A percentile compares a stretch with the other conserved stretches of the same genome.
Evolutionary conservation across 2,329 filamentous ascomycete genomes (phyloP).

Genomic region (Chlorencoelia australis): DNA sequence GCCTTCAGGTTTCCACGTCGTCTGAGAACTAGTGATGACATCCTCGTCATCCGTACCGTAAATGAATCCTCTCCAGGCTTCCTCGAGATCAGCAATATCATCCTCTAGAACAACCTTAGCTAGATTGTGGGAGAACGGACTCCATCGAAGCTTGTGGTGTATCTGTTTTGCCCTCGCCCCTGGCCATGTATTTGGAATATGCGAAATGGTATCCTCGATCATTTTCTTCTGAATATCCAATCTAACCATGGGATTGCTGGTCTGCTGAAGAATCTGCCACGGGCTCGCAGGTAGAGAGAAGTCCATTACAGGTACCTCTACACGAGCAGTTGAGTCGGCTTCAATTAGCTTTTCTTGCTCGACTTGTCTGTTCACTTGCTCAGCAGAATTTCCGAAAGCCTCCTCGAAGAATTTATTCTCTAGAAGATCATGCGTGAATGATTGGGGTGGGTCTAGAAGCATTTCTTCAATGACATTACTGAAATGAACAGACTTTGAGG

Average conservation of each 20-base stretch:
- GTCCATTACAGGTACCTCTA: constrained; percentile 38
- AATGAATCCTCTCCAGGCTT: constrained; percentile 29
- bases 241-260: constrained; percentile 10
- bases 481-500: constrained; percentile 20
- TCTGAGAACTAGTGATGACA: constrained; percentile 29
- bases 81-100: constrained; percentile 32
- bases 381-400: constrained; percentile 15
- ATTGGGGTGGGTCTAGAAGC: constrained; percentile 7
- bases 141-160: constrained; percentile 35
- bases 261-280: constrained; percentile 31
- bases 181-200: constrained; percentile 30
- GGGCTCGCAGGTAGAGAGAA: constrained; percentile 33
- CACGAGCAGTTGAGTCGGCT: constrained; percentile 32
- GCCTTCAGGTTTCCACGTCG: constrained; percentile 39
- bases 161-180: constrained; percentile 28
- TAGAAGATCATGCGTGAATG: constrained; percentile 2
- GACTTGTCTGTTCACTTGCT: constrained; percentile 12
- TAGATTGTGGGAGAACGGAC: constrained; percentile 31
- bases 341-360: constrained; percentile 26
- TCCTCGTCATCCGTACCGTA: constrained; percentile 18
- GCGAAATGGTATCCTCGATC: constrained; percentile 17
- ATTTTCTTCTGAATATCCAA: constrained; percentile 27
- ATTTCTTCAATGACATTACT: constrained; percentile 20
- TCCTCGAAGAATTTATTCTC: constrained; percentile 19
- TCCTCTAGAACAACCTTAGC: constrained; percentile 30